A percentile compares a stretch with the other conserved stretches of the same genome.
These are phyloP conservation scores for Hypoxylon sp. DNA, from an alignment of 2,329 filamentous ascomycete genomes.

Conservation along the genomic window DNA sequence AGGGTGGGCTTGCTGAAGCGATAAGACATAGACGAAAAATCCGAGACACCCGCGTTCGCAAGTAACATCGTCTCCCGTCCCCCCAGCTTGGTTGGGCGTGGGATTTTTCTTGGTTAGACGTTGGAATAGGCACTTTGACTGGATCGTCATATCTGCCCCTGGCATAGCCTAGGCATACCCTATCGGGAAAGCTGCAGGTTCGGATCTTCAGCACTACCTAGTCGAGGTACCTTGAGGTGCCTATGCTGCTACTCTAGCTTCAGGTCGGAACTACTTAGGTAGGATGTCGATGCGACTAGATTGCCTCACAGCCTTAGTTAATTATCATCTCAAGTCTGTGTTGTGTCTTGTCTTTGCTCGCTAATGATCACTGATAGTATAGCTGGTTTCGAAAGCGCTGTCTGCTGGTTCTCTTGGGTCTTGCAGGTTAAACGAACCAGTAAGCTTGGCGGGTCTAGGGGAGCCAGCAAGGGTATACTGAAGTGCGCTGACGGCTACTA, in stretches of 20 bases:
- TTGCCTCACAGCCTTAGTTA: conserved; percentile 38
- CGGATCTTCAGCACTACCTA: conserved; percentile 34
- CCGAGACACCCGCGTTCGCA: conserved; percentile 22
- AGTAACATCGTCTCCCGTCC: conserved; percentile 33
- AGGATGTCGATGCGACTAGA: conserved; percentile 31
- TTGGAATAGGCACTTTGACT: conserved; percentile 33
- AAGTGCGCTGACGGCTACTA: conserved; percentile 23
- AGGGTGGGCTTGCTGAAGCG: conserved; percentile 56
- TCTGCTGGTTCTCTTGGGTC: not conserved
- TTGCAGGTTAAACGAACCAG: conserved; percentile 17
- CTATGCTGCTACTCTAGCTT: conserved; percentile 17
- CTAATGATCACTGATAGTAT: conserved; percentile 15
- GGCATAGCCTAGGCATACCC: conserved; percentile 16
- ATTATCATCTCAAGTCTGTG: conserved; percentile 18
- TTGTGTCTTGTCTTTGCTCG: conserved; percentile 8
- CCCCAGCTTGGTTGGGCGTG: conserved; percentile 24
- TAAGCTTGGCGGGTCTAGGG: conserved; percentile 5
- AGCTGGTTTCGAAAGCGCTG: conserved; percentile 12
- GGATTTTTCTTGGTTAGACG: conserved; percentile 27
- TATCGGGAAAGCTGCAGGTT: conserved; percentile 36
- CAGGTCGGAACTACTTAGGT: conserved; percentile 37
- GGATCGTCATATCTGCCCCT: conserved; percentile 33
- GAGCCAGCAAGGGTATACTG: conserved; percentile 18
- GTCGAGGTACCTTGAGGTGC: conserved; percentile 18
- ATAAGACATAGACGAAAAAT: conserved; percentile 11